Evolutionary conservation across 148 eudicot species (phyloP).

Genomic region (Vaccinium myrtillus): DNA sequence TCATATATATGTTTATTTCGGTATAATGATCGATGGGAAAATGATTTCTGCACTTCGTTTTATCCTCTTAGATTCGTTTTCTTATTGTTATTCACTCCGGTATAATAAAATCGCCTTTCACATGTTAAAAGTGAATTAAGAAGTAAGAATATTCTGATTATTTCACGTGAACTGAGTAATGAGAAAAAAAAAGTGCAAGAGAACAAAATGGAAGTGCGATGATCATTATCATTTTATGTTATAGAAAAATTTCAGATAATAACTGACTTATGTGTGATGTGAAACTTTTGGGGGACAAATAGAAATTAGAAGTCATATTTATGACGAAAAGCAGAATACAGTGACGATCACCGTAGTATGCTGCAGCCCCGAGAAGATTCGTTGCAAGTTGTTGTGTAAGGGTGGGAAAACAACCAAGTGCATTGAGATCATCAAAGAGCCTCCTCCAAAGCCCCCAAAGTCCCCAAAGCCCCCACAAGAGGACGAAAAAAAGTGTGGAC

Average conservation of each 20-base stretch:
- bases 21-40: background rate
- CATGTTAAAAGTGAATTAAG: background rate
- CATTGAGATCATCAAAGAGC: constrained; percentile 45
- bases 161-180: background rate
- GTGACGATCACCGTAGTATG: constrained; percentile 75
- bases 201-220: background rate
- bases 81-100: background rate
- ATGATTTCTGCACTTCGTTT: background rate
- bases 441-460: constrained; percentile 7
- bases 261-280: background rate
- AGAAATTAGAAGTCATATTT: constrained; percentile 81
- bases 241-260: background rate
- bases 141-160: background rate
- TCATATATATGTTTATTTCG: too few species aligned
- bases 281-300: constrained; percentile 25
- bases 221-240: too few species aligned
- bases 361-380: constrained; percentile 82
- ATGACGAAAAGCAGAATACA: constrained; percentile 60
- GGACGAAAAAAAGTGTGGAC: too few species aligned
- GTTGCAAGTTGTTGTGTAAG: constrained; percentile 65
- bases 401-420: constrained; percentile 60
- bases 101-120: background rate
- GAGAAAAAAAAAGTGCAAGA: background rate
- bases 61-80: too few species aligned
- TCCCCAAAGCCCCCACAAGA: too few species aligned